These are phyloP conservation scores for Micractinium sp. DNA, from an alignment of 139 green algal genomes.

Conservation along the genomic window DNA sequence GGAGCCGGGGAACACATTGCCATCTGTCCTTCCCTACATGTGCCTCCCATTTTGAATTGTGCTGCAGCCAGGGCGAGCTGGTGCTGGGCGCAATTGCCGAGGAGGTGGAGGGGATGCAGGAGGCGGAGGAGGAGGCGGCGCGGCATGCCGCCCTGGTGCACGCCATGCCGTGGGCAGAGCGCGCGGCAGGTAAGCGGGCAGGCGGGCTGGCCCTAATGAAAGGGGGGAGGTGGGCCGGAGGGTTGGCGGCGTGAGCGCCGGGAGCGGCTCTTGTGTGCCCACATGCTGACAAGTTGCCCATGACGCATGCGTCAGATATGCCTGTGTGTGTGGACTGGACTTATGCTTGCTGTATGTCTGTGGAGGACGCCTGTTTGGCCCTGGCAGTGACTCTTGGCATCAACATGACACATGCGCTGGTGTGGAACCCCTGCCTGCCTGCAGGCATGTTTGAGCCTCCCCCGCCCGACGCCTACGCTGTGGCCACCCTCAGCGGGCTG, in stretches of 20 bases:
- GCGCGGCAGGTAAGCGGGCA: neutral
- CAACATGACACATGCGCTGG: no score
- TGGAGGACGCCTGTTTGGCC: no score
- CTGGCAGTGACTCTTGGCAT: no score
- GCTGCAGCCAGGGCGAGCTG: neutral
- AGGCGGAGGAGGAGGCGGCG: conserved; percentile 8
- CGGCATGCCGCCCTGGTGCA: conserved; percentile 46
- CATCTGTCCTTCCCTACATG: no score
- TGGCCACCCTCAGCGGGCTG: conserved; percentile 30
- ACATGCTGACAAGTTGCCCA: no score
- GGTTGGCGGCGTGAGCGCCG: no score
- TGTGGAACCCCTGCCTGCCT: neutral
- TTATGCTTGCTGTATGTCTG: no score
- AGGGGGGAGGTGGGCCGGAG: no score
- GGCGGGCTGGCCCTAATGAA: no score
- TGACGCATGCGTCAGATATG: no score
- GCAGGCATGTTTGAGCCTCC: conserved; percentile 52
- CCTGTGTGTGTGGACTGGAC: no score
- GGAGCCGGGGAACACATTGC: neutral
- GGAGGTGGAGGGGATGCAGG: conserved; percentile 23
- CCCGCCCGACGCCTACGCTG: conserved; percentile 33
- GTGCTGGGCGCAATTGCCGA: neutral
- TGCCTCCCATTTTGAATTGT: neutral
- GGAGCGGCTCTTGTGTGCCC: no score
- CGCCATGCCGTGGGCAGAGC: conserved; percentile 35